These are phyloP conservation scores for Penicillium rolfsii DNA, from an alignment of 2,329 filamentous ascomycete genomes.

Conservation along the genomic window DNA sequence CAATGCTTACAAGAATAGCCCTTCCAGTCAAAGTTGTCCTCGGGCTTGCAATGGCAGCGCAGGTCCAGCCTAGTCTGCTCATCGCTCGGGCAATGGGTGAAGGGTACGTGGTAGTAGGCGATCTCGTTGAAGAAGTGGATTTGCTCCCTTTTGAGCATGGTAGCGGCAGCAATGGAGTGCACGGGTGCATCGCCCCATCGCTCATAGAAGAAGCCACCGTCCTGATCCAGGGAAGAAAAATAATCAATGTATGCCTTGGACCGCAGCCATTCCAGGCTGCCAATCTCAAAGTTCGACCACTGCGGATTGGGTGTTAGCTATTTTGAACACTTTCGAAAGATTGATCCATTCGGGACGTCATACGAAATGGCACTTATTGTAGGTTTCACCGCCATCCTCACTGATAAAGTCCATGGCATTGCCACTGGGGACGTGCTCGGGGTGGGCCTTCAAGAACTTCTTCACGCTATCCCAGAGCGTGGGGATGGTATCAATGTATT, in stretches of 20 bases:
- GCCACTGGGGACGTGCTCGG: conserved; percentile 79
- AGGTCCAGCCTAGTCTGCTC: conserved; percentile 81
- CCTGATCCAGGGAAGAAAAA: conserved; percentile 83
- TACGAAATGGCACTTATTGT: conserved; percentile 98
- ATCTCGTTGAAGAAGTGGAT: conserved; percentile 99
- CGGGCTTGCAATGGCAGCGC: conserved; percentile 92
- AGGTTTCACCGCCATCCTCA: conserved; percentile 86
- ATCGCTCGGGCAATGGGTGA: conserved; percentile 94
- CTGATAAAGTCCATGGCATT: conserved; percentile 92
- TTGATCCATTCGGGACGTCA: conserved; percentile 41
- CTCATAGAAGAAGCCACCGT: conserved; percentile 98
- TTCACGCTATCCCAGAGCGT: conserved; percentile 95
- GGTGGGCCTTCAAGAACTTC: conserved; percentile 88
- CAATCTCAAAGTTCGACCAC: conserved; percentile 99
- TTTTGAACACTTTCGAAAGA: background rate
- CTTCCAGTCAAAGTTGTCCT: conserved; percentile 99
- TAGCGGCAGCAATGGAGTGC: conserved; percentile 89
- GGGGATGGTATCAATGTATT: conserved; percentile 94
- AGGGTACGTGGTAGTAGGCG: conserved; percentile 95
- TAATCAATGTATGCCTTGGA: conserved; percentile 87
- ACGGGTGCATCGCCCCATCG: conserved; percentile 97
- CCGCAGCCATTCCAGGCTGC: conserved; percentile 89
- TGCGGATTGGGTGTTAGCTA: conserved; percentile 42
- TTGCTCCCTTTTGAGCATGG: conserved; percentile 89
- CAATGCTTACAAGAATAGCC: conserved; percentile 83